Evolutionary conservation across 441 rosid species (phyloP).

Genomic region (Corymbia calophylla): DNA sequence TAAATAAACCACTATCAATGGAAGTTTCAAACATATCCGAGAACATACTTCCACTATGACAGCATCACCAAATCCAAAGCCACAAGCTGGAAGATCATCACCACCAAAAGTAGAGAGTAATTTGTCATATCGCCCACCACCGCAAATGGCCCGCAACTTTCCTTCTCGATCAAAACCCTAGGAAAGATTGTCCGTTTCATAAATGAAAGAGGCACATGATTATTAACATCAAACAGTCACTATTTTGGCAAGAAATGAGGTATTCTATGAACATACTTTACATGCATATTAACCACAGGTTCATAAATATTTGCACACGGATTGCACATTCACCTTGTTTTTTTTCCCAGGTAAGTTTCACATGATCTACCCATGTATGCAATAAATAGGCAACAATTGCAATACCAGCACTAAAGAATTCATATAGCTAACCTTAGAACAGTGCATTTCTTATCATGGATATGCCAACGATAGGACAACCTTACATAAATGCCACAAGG

Average conservation of each 20-base stretch:
- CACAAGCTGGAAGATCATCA: constrained; percentile 91
- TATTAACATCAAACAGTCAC: neutral
- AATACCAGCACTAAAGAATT: neutral
- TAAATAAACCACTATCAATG: neutral
- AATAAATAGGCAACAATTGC: neutral
- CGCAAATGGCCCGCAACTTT: constrained; percentile 87
- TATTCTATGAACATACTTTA: neutral
- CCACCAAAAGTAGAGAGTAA: constrained; percentile 90
- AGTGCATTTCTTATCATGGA: neutral
- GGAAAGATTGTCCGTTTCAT: constrained; percentile 2
- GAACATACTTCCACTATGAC: constrained; percentile 79
- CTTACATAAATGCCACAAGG: neutral
- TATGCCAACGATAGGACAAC: neutral
- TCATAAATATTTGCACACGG: neutral
- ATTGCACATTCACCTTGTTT: neutral
- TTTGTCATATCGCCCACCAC: constrained; percentile 84
- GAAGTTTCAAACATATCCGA: neutral
- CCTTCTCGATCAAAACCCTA: constrained; percentile 89
- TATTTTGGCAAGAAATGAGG: neutral
- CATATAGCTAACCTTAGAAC: neutral
- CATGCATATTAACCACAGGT: neutral
- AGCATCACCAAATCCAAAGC: constrained; percentile 96
- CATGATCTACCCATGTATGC: neutral
- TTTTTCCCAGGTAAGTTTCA: neutral
- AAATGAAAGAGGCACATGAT: neutral